Base-by-base conservation (phyloP, 108 stramenopile species). In the Epithemia pelagica region DNA sequence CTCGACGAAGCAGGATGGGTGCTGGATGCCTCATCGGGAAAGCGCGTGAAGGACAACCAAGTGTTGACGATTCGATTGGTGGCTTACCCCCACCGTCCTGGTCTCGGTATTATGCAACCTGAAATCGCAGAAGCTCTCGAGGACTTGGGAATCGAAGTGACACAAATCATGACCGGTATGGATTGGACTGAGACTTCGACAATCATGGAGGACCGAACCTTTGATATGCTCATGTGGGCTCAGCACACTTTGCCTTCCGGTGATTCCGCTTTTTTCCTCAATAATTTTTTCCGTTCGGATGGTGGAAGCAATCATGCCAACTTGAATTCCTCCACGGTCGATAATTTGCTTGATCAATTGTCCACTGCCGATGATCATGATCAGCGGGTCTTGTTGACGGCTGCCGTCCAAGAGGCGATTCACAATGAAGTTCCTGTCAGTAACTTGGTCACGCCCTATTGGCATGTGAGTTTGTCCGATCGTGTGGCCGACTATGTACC, bases 21-120 rank as follows among this genome's bases (percentile, higher is more conserved):
- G 2, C 63, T 71, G 15, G 53, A 62, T 26, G n/a, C n/a, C n/a
- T 26, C 52, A 2, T 24, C 18, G 1, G 33, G 33, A 0, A 61
- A 61, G 59, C 69, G 69, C 61, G 29, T 7, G 62, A 71, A 71
- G 52, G 70, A 61, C 22, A 63, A 63, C 18, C 1, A 33, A 24
- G 28, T 22, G n/a, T 63, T 71, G 21, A 64, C 62, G 3, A 31
- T 71, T 32, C 2, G 32, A 30, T 53, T 71, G 29, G 62, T 64
- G 2, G 70, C 70, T 21, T 71, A 71, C 32, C 63, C 62, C 18
- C 64, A 64, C 23, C 70, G 70, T 54, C 70, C 70, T 20, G 70
- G 55, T 28, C 63, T 71, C 21, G 28, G 32, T 23, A 53, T 61
- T 30, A 64, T 64, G 62, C 70, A 71, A 10, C 22, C 62, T 3